A percentile compares a stretch with the other conserved stretches of the same genome.
These are phyloP conservation scores for Narthecium ossifragum DNA, from an alignment of 106 monocot genomes.

Conservation along the genomic window DNA sequence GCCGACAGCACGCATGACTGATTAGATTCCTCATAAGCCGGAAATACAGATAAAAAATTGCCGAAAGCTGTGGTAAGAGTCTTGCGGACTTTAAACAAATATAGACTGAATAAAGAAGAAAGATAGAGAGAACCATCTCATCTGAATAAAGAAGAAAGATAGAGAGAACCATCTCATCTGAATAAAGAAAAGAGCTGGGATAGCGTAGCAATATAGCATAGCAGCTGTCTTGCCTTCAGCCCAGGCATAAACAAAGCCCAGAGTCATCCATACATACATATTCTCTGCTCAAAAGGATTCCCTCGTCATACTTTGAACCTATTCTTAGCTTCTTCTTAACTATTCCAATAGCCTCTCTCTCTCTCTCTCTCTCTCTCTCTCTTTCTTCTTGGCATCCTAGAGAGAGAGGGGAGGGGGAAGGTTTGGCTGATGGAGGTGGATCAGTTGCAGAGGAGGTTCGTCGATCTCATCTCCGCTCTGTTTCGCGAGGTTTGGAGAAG, in stretches of 20 bases:
- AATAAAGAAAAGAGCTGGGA: neutral
- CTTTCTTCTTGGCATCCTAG: neutral
- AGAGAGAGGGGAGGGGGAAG: neutral
- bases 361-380: neutral
- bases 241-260: neutral
- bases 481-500: slow-evolving; percentile 26
- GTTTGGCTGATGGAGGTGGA: slow-evolving; percentile 40
- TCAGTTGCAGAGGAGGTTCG: slow-evolving; percentile 27
- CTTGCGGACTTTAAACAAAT: neutral
- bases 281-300: neutral
- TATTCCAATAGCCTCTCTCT: neutral
- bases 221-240: neutral
- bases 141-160: neutral
- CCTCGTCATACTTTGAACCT: neutral
- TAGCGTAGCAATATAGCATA: neutral
- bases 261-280: neutral
- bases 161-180: neutral
- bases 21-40: too few species aligned
- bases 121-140: neutral
- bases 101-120: neutral
- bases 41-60: too few species aligned
- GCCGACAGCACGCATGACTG: neutral
- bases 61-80: too few species aligned
- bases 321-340: neutral
- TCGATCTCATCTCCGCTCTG: slow-evolving; percentile 28